phyloP scores from a whole-genome alignment of 2,329 filamentous ascomycete genomes.

The Penicillium glabrum region DNA sequence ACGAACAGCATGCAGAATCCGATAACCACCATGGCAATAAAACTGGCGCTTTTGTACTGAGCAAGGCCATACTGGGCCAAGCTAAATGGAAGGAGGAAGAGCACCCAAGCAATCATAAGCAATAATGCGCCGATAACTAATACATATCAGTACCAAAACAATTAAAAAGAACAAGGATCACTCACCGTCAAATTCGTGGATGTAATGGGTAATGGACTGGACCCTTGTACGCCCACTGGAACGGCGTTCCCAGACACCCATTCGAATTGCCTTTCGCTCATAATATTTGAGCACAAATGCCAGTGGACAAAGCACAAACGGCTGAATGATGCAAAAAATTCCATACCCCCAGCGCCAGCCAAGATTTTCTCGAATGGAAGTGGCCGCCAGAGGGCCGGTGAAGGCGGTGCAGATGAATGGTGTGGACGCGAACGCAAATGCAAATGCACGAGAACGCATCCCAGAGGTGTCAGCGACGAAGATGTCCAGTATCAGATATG shows the following conservation, averaged over 20 bases:
- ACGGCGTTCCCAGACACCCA: slow-evolving; percentile 51
- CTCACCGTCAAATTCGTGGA: slow-evolving; percentile 62
- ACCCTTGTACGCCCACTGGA: slow-evolving; percentile 46
- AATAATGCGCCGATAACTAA: slow-evolving; percentile 30
- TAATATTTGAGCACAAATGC: slow-evolving; percentile 57
- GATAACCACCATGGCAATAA: slow-evolving; percentile 22
- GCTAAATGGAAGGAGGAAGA: slow-evolving; percentile 31
- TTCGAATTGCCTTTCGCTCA: slow-evolving; percentile 56
- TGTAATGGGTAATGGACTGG: slow-evolving; percentile 55
- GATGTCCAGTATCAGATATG: slow-evolving; percentile 58
- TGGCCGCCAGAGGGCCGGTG: slow-evolving; percentile 54
- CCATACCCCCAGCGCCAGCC: slow-evolving; percentile 46
- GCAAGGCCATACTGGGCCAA: slow-evolving; percentile 22
- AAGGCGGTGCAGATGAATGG: slow-evolving; percentile 64
- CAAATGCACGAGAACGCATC: slow-evolving; percentile 60
- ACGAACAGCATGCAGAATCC: slow-evolving; percentile 15
- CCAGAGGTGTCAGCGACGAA: slow-evolving; percentile 64
- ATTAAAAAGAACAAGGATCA: background rate
- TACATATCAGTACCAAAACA: background rate
- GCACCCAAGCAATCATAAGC: slow-evolving; percentile 27
- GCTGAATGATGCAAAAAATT: slow-evolving; percentile 60
- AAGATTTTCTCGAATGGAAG: slow-evolving; percentile 49
- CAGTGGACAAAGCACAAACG: slow-evolving; percentile 56
- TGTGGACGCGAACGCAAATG: slow-evolving; percentile 59
- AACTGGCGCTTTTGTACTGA: slow-evolving; percentile 24